Evolutionary conservation across 163 green algal species (phyloP).

Genomic region (Prototheca wickerhamii): DNA sequence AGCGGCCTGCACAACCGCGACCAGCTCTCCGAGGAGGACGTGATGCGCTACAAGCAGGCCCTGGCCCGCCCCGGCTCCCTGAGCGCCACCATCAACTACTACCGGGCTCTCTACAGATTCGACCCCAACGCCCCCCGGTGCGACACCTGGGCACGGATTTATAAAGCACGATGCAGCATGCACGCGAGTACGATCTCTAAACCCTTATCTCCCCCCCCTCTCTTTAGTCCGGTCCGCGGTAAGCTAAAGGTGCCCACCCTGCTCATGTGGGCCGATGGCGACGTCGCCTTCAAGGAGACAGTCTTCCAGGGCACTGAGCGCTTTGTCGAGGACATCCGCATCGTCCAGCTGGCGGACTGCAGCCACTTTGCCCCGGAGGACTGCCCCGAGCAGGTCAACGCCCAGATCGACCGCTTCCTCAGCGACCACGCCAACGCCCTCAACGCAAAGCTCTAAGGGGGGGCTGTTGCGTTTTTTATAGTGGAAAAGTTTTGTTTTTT

Average conservation of each 20-base stretch:
- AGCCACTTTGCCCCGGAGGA: conserved; percentile 42
- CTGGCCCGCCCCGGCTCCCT: conserved; percentile 27
- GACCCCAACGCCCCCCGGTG: background rate
- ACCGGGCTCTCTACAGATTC: conserved; percentile 27
- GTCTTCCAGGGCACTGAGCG: conserved; percentile 24
- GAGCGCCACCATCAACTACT: conserved; percentile 50
- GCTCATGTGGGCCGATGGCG: conserved; percentile 37
- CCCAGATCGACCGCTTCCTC: conserved; percentile 12
- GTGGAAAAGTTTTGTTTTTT: no score
- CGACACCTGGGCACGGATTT: background rate
- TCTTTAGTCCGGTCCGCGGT: conserved; percentile 9
- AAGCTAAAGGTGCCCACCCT: conserved; percentile 29
- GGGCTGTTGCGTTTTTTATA: no score
- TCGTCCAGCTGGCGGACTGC: conserved; percentile 21
- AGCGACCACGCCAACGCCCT: background rate
- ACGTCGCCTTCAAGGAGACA: conserved; percentile 25
- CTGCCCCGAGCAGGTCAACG: conserved; percentile 17
- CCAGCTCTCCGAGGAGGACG: conserved; percentile 9
- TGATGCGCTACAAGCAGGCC: conserved; percentile 40
- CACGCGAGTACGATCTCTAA: background rate
- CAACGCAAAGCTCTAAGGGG: background rate
- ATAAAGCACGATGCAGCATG: background rate
- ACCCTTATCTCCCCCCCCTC: no score
- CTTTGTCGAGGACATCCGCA: conserved; percentile 10
- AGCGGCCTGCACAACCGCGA: background rate